These are phyloP conservation scores for Blepharisma undulans DNA, from an alignment of 169 alveolate genomes.

Conservation along the genomic window DNA sequence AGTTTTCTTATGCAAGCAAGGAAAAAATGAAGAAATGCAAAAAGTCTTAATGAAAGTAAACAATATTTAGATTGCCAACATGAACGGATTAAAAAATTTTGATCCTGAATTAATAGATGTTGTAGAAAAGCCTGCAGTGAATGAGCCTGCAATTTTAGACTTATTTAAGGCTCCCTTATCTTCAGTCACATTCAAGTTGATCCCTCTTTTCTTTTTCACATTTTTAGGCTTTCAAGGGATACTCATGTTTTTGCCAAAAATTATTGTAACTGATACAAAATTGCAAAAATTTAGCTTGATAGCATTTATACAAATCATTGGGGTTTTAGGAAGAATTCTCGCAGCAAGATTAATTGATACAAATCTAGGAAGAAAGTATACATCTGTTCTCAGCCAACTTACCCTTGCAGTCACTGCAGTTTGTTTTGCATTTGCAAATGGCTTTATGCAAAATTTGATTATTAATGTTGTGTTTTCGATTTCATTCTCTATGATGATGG, in stretches of 20 bases:
- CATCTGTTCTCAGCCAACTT: background rate
- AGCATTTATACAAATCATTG: background rate
- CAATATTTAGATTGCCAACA: background rate
- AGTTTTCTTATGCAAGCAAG: background rate
- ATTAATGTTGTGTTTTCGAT: background rate
- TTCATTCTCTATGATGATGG: background rate
- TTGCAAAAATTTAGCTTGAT: background rate
- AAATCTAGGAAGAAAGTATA: background rate
- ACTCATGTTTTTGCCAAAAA: background rate
- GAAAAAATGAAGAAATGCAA: background rate
- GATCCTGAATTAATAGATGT: background rate
- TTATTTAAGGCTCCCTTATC: background rate
- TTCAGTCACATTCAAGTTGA: background rate
- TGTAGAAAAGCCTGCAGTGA: background rate
- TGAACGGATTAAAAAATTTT: background rate
- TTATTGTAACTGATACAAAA: background rate
- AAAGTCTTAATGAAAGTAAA: background rate
- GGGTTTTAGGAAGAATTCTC: background rate
- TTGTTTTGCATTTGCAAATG: background rate
- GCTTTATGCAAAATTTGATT: background rate
- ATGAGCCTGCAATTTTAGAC: background rate
- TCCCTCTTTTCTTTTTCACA: background rate
- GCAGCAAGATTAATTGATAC: background rate
- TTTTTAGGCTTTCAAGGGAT: background rate
- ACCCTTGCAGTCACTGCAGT: background rate